Evolutionary conservation across 2,329 filamentous ascomycete species (phyloP).

Genomic region (Cercospora zeae-maydis): DNA sequence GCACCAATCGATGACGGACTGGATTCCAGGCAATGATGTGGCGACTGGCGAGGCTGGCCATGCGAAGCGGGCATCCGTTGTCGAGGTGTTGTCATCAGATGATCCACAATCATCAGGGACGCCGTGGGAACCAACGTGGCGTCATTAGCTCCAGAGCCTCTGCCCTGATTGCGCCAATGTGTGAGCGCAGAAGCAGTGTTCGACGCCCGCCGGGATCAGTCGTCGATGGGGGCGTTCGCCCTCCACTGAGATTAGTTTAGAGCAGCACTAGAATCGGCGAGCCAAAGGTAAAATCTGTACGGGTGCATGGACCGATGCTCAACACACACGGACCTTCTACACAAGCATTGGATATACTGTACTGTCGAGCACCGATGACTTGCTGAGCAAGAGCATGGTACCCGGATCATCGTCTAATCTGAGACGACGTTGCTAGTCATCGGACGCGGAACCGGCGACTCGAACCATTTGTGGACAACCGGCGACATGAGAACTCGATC

Average conservation of each 20-base stretch:
- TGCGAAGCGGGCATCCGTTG: background rate
- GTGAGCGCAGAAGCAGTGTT: constrained; percentile 5
- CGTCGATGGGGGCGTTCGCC: constrained; percentile 13
- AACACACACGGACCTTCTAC: background rate
- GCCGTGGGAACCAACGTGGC: constrained; percentile 15
- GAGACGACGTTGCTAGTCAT: background rate
- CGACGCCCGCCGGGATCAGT: constrained; percentile 9
- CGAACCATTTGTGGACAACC: background rate
- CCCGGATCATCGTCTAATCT: background rate
- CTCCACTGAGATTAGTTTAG: background rate
- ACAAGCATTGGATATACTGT: background rate
- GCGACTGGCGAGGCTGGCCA: too few relatives aligned
- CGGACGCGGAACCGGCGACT: background rate
- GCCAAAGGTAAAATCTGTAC: background rate
- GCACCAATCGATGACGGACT: background rate
- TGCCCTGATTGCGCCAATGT: constrained; percentile 18
- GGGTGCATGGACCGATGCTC: background rate
- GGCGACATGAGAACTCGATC: background rate
- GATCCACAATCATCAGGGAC: constrained; percentile 5
- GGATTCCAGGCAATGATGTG: constrained; percentile 12
- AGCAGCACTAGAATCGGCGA: constrained; percentile 2
- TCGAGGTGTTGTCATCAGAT: background rate
- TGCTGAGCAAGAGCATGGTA: background rate
- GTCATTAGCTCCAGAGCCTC: constrained; percentile 17
- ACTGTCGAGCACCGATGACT: background rate